Conservation (phyloP, 768 basidiomycete genomes). For the Gymnopilus dilepis region DNA sequence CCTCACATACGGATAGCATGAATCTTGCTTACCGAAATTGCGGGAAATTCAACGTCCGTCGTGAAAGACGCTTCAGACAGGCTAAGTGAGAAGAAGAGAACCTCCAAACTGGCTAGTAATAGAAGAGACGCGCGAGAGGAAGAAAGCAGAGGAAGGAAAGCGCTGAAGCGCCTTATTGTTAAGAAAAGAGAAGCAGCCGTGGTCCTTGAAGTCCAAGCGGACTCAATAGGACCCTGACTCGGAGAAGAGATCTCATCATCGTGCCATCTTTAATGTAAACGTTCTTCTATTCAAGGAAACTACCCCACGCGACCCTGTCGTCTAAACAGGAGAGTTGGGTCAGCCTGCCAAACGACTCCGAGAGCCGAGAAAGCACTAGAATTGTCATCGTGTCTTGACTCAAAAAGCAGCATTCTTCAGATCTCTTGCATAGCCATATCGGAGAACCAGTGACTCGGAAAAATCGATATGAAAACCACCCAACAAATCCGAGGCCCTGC, state of each 20-base stretch:
- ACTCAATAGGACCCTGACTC: neutral
- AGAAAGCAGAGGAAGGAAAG: neutral
- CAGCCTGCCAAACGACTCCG: neutral
- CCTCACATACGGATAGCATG: neutral
- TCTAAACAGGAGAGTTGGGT: neutral
- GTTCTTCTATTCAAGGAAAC: slow-evolving; percentile 1
- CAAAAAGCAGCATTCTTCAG: neutral
- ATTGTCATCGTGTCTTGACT: neutral
- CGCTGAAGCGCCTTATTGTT: neutral
- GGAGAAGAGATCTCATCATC: slow-evolving; percentile 1
- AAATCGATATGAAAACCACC: neutral
- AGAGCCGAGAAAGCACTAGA: neutral
- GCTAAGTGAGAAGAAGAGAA: neutral
- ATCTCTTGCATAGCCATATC: neutral
- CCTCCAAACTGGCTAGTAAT: neutral
- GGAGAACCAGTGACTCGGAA: neutral
- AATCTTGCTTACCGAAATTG: neutral
- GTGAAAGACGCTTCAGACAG: neutral
- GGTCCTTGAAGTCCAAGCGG: neutral
- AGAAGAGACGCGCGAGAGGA: neutral
- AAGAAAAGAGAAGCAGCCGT: neutral
- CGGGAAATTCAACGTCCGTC: neutral
- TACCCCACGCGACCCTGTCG: slow-evolving; percentile 7
- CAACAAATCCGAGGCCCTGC: neutral
- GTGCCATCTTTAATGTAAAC: slow-evolving; percentile 3